A percentile compares a stretch with the other conserved stretches of the same genome.
Conservation (phyloP, 371 early-diverging fungal species). For the Apophysomyces sp. region DNA sequence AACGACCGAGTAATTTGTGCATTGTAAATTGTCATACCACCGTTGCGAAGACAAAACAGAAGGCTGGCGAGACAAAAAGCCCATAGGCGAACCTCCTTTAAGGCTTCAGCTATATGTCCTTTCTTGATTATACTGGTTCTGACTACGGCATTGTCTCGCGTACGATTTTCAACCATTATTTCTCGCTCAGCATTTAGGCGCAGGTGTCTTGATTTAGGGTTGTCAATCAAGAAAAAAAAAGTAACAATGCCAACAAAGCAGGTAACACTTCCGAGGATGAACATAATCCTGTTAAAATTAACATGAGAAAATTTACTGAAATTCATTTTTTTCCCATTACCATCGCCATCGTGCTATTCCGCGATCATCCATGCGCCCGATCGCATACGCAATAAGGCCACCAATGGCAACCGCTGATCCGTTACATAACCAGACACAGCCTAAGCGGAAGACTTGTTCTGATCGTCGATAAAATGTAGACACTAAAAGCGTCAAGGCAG, state of each 20-base stretch:
- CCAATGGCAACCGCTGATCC: constrained; percentile 51
- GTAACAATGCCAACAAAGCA: constrained; percentile 18
- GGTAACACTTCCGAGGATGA: constrained; percentile 34
- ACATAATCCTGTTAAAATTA: constrained; percentile 34
- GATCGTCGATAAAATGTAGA: constrained; percentile 25
- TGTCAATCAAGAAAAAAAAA: constrained; percentile 38
- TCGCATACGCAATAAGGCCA: constrained; percentile 58
- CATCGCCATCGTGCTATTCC: constrained; percentile 52
- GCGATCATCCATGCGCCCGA: constrained; percentile 42
- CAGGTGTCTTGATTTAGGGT: constrained; percentile 31
- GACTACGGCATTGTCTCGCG: constrained; percentile 38
- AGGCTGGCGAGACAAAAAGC: constrained; percentile 28
- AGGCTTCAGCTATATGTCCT: constrained; percentile 37
- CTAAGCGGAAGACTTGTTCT: constrained; percentile 25
- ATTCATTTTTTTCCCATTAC: constrained; percentile 8
- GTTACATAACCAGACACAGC: constrained; percentile 23
- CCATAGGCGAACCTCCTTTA: constrained; percentile 37
- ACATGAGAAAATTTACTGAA: neutral
- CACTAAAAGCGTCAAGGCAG: constrained; percentile 20
- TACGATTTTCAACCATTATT: constrained; percentile 38
- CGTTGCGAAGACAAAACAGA: constrained; percentile 37
- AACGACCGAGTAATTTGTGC: constrained; percentile 29
- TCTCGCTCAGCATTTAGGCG: constrained; percentile 34
- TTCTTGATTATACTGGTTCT: constrained; percentile 32
- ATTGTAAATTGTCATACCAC: constrained; percentile 39